Conservation (phyloP, 371 early-diverging fungal genomes). For the Actinomortierella wolfii region DNA sequence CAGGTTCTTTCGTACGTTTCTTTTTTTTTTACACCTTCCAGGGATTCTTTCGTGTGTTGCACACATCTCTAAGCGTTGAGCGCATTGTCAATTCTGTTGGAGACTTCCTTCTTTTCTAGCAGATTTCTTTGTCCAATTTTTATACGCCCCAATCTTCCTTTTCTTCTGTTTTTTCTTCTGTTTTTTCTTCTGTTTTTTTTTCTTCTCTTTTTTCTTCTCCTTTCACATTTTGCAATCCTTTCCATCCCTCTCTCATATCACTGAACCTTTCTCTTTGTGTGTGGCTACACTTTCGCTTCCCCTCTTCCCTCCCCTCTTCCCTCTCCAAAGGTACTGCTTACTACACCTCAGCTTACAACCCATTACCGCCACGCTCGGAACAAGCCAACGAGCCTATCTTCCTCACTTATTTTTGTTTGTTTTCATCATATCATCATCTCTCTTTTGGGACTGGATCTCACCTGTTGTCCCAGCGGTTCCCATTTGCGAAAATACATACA, state of each 20-base stretch:
- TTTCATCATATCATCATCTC: too few species aligned
- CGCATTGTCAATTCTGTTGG: not conserved
- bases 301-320: not conserved
- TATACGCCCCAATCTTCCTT: too few species aligned
- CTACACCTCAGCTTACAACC: too few species aligned
- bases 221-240: not conserved
- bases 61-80: not conserved
- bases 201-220: not conserved
- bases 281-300: not conserved
- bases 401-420: too few species aligned
- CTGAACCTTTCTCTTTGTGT: not conserved
- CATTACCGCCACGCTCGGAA: not conserved
- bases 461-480: too few species aligned
- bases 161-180: not conserved
- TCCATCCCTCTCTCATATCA: too few species aligned
- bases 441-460: too few species aligned
- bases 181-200: not conserved
- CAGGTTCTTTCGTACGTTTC: not conserved
- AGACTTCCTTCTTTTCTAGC: constrained; percentile 1
- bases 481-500: too few species aligned
- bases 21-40: not conserved
- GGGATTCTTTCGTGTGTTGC: not conserved
- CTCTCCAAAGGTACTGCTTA: not conserved
- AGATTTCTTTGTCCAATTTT: too few species aligned
- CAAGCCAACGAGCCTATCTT: too few species aligned